Conservation (phyloP, 306 rosid species). For the Quillaja saponaria region DNA sequence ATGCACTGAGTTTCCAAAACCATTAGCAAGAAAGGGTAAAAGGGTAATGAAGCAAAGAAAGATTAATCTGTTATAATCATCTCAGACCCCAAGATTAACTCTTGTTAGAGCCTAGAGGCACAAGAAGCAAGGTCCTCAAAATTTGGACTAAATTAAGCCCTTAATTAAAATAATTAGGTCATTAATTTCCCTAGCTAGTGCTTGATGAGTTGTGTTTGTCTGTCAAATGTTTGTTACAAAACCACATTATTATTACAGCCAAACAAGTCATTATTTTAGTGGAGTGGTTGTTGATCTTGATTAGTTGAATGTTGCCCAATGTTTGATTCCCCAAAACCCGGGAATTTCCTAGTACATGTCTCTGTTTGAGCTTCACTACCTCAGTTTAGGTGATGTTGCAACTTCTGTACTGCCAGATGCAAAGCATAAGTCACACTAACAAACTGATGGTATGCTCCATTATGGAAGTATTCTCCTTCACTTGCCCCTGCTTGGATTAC, state of each 20-base stretch:
- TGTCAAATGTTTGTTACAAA: conserved; percentile 54
- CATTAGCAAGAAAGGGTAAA: conserved; percentile 34
- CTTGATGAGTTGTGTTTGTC: conserved; percentile 82
- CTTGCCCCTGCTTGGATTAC: background rate
- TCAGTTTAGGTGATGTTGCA: conserved; percentile 32
- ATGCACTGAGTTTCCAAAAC: background rate
- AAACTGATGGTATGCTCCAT: no score
- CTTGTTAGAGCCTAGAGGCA: conserved; percentile 58
- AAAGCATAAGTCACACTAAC: conserved; percentile 32
- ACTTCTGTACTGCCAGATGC: conserved; percentile 29
- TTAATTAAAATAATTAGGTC: conserved; percentile 35
- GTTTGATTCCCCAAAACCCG: conserved; percentile 80
- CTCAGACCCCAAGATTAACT: conserved; percentile 65
- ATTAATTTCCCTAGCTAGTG: conserved; percentile 61
- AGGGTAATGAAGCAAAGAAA: conserved; percentile 30
- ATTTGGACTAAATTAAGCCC: conserved; percentile 57
- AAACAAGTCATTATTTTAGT: conserved; percentile 42
- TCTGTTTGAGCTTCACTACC: conserved; percentile 40
- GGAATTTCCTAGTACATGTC: conserved; percentile 64
- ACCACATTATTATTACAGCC: conserved; percentile 47
- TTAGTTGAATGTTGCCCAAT: conserved; percentile 56
- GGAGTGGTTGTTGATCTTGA: conserved; percentile 74
- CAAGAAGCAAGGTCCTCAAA: conserved; percentile 72
- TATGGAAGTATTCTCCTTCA: background rate
- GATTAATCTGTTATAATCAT: background rate